These are phyloP conservation scores for Rubia peregrina DNA, from an alignment of 305 asterid species.

Conservation along the genomic window DNA sequence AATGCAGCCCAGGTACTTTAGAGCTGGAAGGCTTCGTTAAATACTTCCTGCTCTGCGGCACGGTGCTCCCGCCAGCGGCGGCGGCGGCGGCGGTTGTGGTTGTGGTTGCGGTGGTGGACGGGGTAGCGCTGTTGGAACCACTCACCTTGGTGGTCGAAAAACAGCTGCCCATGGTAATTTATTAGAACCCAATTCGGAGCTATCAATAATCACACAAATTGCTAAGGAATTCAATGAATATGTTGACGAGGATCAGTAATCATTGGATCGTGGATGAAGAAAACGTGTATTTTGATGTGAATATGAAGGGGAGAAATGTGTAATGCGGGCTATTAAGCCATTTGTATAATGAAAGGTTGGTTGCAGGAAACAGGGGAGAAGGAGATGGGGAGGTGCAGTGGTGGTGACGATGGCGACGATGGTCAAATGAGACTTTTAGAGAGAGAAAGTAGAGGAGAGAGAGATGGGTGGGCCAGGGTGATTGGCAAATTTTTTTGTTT, in stretches of 20 bases:
- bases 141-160: conserved; percentile 34
- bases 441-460: conserved; percentile 2
- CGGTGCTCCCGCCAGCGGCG: not conserved
- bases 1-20: conserved; percentile 20
- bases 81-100: no score
- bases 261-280: not conserved
- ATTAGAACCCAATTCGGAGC: not conserved
- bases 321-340: not conserved
- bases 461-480: not conserved
- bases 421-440: conserved; percentile 20
- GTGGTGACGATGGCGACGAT: conserved; percentile 7
- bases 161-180: conserved; percentile 30
- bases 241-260: conserved; percentile 2
- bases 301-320: conserved; percentile 15
- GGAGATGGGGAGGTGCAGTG: conserved; percentile 19
- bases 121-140: conserved; percentile 35
- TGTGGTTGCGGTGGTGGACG: conserved; percentile 23
- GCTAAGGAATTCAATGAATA: not conserved
- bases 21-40: conserved; percentile 18
- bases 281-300: not conserved
- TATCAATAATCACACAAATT: not conserved
- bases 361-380: conserved; percentile 22
- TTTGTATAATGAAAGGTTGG: not conserved
- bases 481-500: no score
- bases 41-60: conserved; percentile 1